These are phyloP conservation scores for Marchantia paleacea DNA, from an alignment of 225 moss, liverwort and hornwort species.

Conservation along the genomic window DNA sequence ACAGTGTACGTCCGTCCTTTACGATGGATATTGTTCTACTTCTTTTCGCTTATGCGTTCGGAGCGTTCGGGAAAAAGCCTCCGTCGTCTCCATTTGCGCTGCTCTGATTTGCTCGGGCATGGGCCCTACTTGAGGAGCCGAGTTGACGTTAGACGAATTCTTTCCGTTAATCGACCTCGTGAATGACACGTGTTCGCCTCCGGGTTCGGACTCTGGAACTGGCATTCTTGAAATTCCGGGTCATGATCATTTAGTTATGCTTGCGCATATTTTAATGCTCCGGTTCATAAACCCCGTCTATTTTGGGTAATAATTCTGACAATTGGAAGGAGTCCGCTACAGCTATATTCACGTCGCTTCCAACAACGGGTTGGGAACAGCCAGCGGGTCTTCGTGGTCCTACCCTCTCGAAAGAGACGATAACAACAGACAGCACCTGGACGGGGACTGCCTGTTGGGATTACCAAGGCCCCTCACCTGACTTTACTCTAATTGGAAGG, in stretches of 20 bases:
- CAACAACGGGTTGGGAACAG: too few species aligned
- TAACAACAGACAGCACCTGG: neutral
- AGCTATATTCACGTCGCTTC: neutral
- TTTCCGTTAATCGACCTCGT: neutral
- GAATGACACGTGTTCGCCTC: too few species aligned
- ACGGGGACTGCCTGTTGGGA: neutral
- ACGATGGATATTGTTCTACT: neutral
- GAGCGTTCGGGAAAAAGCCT: neutral
- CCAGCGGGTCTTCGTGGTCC: neutral
- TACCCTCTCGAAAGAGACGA: neutral
- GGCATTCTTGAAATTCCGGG: neutral
- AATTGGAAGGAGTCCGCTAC: neutral
- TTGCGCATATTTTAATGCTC: neutral
- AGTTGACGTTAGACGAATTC: neutral
- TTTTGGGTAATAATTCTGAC: neutral
- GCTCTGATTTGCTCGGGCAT: neutral
- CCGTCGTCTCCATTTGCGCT: neutral
- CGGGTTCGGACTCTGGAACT: neutral
- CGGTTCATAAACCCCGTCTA: too few species aligned
- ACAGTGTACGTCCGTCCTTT: neutral
- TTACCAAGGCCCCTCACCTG: neutral
- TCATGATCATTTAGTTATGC: neutral
- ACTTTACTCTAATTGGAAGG: too few species aligned
- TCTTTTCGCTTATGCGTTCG: neutral
- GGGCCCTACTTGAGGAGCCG: neutral